Percentiles rank a stretch among this genome's conserved stretches.
Evolutionary conservation across 192 early-diverging fungal species (phyloP).

Genomic region (Thamnidium elegans): DNA sequence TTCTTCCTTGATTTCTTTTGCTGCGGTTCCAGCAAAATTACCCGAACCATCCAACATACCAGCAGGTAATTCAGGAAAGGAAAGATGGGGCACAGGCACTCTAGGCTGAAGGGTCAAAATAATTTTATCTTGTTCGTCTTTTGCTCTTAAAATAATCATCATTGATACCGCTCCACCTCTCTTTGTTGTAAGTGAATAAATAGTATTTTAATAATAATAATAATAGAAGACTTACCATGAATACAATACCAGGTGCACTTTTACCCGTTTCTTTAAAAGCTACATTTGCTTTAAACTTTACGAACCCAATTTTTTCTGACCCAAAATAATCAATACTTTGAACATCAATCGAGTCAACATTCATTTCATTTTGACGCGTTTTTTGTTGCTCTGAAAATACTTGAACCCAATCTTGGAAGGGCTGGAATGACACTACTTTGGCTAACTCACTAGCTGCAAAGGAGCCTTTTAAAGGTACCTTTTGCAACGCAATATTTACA

Average conservation of each 20-base stretch:
- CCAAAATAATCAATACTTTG: slow-evolving; percentile 75
- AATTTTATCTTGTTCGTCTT: slow-evolving; percentile 50
- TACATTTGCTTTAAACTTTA: slow-evolving; percentile 66
- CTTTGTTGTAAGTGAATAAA: slow-evolving; percentile 19
- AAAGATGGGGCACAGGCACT: slow-evolving; percentile 58
- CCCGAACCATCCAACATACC: slow-evolving; percentile 81
- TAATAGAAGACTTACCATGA: slow-evolving; percentile 52
- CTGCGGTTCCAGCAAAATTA: slow-evolving; percentile 73
- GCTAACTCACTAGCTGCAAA: slow-evolving; percentile 18
- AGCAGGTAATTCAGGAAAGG: slow-evolving; percentile 74
- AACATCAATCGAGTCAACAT: slow-evolving; percentile 52
- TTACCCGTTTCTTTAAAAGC: slow-evolving; percentile 44
- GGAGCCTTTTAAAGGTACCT: slow-evolving; percentile 20
- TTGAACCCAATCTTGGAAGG: slow-evolving; percentile 57
- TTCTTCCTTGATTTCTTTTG: slow-evolving; percentile 79
- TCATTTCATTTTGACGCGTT: slow-evolving; percentile 30
- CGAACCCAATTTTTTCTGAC: slow-evolving; percentile 64
- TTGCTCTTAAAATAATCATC: slow-evolving; percentile 57
- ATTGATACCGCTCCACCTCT: slow-evolving; percentile 75
- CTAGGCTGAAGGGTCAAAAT: slow-evolving; percentile 76
- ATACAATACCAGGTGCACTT: slow-evolving; percentile 69
- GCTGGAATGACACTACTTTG: slow-evolving; percentile 49
- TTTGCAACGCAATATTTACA: slow-evolving; percentile 19
- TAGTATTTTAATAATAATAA: background rate
- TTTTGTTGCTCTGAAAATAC: slow-evolving; percentile 39